Percentiles rank a stretch among this genome's conserved stretches.
Evolutionary conservation across 2,329 filamentous ascomycete species (phyloP).

Genomic region (Colletotrichum echinochloae): DNA sequence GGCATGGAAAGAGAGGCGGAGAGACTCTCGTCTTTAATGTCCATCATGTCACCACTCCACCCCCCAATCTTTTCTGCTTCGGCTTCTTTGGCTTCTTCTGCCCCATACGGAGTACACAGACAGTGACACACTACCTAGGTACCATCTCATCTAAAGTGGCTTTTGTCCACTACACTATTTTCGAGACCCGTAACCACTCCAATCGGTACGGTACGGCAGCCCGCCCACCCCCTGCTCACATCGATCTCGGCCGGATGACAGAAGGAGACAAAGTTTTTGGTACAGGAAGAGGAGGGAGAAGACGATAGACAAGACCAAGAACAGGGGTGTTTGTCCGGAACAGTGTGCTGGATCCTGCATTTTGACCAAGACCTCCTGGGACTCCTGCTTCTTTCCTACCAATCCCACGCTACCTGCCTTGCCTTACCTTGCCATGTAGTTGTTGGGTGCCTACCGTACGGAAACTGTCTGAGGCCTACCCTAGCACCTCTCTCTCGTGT

Average conservation of each 20-base stretch:
- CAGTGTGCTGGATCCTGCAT: background rate
- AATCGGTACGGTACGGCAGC: background rate
- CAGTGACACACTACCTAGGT: no score
- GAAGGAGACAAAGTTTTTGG: background rate
- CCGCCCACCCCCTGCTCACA: background rate
- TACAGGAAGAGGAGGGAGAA: background rate
- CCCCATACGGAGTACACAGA: background rate
- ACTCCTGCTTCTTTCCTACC: background rate
- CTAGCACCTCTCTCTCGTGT: slow-evolving; percentile 1
- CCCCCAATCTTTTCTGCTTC: background rate
- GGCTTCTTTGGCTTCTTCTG: background rate
- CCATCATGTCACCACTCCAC: background rate
- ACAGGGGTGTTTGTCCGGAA: slow-evolving; percentile 9
- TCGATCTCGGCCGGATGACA: background rate
- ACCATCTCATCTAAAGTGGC: background rate
- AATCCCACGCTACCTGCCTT: background rate
- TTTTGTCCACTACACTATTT: background rate
- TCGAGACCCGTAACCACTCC: background rate
- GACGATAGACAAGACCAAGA: background rate
- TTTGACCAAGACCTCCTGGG: background rate
- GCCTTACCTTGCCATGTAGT: no score
- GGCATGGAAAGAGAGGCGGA: background rate
- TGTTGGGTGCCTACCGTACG: background rate
- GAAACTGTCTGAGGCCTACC: background rate
- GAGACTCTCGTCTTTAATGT: background rate